Evolutionary conservation across 306 rosid species (phyloP).

Genomic region (Crotalaria pallida): DNA sequence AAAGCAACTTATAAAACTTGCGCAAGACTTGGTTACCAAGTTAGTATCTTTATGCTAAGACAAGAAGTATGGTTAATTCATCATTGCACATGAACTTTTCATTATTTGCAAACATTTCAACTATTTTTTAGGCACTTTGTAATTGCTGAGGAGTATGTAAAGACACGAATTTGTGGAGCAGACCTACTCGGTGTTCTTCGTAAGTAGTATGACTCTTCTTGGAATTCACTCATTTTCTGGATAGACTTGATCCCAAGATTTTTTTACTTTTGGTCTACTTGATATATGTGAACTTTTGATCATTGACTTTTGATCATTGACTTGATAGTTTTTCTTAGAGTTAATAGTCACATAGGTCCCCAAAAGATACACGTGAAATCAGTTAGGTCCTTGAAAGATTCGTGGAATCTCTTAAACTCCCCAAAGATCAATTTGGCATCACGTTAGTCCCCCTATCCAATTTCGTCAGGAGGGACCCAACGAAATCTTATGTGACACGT

Average conservation of each 20-base stretch:
- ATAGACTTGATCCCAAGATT: neutral
- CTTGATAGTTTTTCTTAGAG: too few relatives aligned
- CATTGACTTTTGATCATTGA: too few relatives aligned
- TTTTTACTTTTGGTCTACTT: neutral
- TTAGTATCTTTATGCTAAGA: constrained; percentile 28
- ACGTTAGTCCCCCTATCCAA: too few relatives aligned
- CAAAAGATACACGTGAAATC: too few relatives aligned
- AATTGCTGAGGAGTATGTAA: constrained; percentile 48
- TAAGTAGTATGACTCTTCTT: constrained; percentile 38
- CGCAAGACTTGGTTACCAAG: constrained; percentile 59
- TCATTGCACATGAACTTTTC: neutral
- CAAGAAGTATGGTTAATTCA: neutral
- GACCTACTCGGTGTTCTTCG: constrained; percentile 62
- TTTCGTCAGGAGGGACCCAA: too few relatives aligned
- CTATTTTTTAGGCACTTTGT: constrained; percentile 26
- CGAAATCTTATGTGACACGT: too few relatives aligned
- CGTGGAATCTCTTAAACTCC: too few relatives aligned
- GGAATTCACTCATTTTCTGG: neutral
- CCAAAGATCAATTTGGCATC: too few relatives aligned
- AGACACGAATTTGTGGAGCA: constrained; percentile 45
- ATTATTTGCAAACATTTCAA: neutral
- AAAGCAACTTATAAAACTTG: constrained; percentile 52
- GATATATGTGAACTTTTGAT: neutral
- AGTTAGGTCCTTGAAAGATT: too few relatives aligned
- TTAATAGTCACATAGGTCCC: too few relatives aligned